These are phyloP conservation scores for Monascus purpureus DNA, from an alignment of 495 filamentous ascomycete genomes.

Conservation along the genomic window DNA sequence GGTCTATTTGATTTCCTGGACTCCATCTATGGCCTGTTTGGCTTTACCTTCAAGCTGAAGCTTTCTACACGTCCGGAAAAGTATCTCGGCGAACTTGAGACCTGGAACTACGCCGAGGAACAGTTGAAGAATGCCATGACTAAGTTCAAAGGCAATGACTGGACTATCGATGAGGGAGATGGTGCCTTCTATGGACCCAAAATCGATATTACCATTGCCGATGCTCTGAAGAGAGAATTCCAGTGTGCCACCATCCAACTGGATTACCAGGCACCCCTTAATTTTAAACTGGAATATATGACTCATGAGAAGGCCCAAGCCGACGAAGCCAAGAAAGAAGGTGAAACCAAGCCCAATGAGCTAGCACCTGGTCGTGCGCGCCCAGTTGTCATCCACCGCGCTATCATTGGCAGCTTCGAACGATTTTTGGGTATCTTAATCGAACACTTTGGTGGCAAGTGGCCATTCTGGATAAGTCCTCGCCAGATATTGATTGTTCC, in stretches of 20 bases:
- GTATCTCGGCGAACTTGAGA: conserved; percentile 70
- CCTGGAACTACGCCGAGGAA: conserved; percentile 76
- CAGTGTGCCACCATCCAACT: conserved; percentile 97
- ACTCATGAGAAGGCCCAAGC: conserved; percentile 45
- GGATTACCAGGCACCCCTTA: conserved; percentile 83
- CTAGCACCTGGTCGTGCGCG: conserved; percentile 60
- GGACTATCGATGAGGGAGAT: conserved; percentile 85
- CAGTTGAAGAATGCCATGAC: conserved; percentile 65
- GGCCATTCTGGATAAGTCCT: conserved; percentile 96
- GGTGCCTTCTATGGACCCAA: conserved; percentile 96
- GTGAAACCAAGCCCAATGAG: conserved; percentile 18
- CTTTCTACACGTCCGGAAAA: conserved; percentile 91
- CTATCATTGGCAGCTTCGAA: conserved; percentile 86
- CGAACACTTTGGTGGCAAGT: conserved; percentile 94
- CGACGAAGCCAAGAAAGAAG: conserved; percentile 19
- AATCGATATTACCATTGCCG: conserved; percentile 84
- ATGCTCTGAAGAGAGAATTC: conserved; percentile 62
- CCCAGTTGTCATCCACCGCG: conserved; percentile 94
- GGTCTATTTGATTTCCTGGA: conserved; percentile 80
- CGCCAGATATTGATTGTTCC: conserved; percentile 86
- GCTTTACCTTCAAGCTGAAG: conserved; percentile 92
- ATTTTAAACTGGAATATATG: conserved; percentile 74
- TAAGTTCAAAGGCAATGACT: conserved; percentile 62
- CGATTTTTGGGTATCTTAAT: conserved; percentile 86
- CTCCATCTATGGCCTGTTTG: conserved; percentile 75